A percentile compares a stretch with the other conserved stretches of the same genome.
Conservation (phyloP, 2,329 filamentous ascomycete species). For the Helotiales sp. region DNA sequence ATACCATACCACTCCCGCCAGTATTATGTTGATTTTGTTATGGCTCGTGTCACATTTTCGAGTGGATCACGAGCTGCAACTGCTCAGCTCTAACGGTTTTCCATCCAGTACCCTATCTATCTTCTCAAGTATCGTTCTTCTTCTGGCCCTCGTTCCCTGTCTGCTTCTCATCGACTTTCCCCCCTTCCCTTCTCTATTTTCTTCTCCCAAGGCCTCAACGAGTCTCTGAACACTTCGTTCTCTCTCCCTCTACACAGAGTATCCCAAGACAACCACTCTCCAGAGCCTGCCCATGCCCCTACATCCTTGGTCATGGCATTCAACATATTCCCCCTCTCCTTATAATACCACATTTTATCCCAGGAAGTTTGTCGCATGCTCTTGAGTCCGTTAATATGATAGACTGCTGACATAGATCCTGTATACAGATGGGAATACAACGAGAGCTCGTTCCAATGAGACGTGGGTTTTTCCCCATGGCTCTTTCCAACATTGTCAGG, state of each 20-base stretch:
- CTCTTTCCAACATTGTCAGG: not conserved
- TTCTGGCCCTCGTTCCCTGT: not conserved
- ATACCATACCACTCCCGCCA: too few relatives aligned
- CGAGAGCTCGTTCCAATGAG: not conserved
- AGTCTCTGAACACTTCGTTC: not conserved
- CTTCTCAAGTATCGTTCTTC: too few relatives aligned
- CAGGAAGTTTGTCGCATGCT: not conserved
- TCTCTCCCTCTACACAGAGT: not conserved
- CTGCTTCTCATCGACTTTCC: not conserved
- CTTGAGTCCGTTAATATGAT: not conserved
- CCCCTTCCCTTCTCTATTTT: not conserved
- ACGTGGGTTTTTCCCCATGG: not conserved
- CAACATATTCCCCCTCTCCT: not conserved
- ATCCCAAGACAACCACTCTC: constrained; percentile 5
- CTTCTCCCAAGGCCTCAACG: not conserved
- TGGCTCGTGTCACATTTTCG: too few relatives aligned
- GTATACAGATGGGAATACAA: not conserved
- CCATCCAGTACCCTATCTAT: too few relatives aligned
- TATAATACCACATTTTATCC: constrained; percentile 4
- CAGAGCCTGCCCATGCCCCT: not conserved
- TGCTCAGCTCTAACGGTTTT: too few relatives aligned
- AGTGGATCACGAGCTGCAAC: too few relatives aligned
- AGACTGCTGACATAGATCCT: not conserved
- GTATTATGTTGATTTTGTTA: too few relatives aligned
- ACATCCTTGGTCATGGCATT: not conserved